phyloP scores from a whole-genome alignment of 1,139 yeast genomes.

The Magnusiomyces paraingens region DNA sequence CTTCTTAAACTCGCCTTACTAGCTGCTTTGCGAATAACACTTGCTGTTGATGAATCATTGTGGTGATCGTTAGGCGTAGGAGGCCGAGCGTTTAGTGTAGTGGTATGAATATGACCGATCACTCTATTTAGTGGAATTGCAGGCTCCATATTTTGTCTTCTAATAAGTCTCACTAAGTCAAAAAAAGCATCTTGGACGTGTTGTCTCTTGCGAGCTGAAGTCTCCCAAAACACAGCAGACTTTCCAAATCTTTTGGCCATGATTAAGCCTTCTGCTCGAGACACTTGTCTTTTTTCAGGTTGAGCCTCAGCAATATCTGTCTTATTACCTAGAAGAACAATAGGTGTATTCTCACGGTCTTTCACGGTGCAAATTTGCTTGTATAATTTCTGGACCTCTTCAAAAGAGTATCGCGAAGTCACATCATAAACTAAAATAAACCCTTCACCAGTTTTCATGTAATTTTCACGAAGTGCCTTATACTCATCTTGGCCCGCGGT shows the following conservation, averaged over 20 bases:
- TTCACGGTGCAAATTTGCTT: conserved; percentile 82
- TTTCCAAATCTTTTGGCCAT: conserved; percentile 56
- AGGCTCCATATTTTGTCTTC: conserved; percentile 36
- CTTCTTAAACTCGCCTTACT: too few relatives aligned
- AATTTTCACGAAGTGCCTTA: conserved; percentile 78
- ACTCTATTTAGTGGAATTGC: not conserved
- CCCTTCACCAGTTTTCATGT: conserved; percentile 64
- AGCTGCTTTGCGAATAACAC: too few relatives aligned
- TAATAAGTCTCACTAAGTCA: conserved; percentile 61
- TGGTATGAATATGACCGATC: too few relatives aligned
- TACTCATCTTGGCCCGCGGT: conserved; percentile 94
- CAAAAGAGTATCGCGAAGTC: conserved; percentile 70
- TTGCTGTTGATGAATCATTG: too few relatives aligned
- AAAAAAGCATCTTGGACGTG: conserved; percentile 92
- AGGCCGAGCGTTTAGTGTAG: too few relatives aligned
- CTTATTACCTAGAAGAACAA: conserved; percentile 37
- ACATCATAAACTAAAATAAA: conserved; percentile 60
- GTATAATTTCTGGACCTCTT: conserved; percentile 69
- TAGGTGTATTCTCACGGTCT: conserved; percentile 40
- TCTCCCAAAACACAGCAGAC: conserved; percentile 79
- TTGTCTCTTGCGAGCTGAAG: conserved; percentile 87
- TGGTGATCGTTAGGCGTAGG: too few relatives aligned
- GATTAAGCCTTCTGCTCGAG: conserved; percentile 72
- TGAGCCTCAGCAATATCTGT: conserved; percentile 64
- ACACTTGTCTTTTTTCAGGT: conserved; percentile 50